These are phyloP conservation scores for Russula griseocarnosa DNA, from an alignment of 768 basidiomycete genomes.

Conservation along the genomic window DNA sequence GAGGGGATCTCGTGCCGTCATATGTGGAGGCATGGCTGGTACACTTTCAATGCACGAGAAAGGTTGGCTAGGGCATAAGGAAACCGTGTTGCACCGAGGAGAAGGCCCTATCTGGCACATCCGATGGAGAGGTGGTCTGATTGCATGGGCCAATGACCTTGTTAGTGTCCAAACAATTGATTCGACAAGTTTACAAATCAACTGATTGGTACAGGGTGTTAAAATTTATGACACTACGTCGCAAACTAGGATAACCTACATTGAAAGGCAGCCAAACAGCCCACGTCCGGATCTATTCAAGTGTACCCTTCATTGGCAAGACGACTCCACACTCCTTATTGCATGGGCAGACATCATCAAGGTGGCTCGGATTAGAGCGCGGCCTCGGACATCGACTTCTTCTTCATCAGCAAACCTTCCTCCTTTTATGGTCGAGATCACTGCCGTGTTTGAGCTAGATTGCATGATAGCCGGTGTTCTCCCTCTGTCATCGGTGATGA, in stretches of 20 bases:
- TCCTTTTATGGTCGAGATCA: conserved; percentile 78
- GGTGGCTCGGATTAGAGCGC: conserved; percentile 72
- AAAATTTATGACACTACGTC: conserved; percentile 87
- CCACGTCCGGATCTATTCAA: conserved; percentile 95
- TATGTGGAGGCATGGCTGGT: conserved; percentile 91
- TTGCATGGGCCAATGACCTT: conserved; percentile 95
- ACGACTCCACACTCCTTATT: conserved; percentile 84
- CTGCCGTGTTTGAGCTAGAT: conserved; percentile 87
- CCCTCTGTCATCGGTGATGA: conserved; percentile 53
- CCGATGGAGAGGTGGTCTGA: conserved; percentile 78
- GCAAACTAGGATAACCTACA: conserved; percentile 74
- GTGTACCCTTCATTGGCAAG: conserved; percentile 88
- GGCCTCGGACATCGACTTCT: conserved; percentile 46
- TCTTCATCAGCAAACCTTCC: conserved; percentile 47
- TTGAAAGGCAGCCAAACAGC: conserved; percentile 75
- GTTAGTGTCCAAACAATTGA: conserved; percentile 42
- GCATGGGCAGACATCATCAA: conserved; percentile 95
- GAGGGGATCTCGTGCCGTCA: conserved; percentile 69
- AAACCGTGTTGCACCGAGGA: conserved; percentile 71
- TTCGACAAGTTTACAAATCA: conserved; percentile 5
- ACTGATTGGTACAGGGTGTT: conserved; percentile 59
- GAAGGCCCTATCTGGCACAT: conserved; percentile 96
- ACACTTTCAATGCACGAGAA: conserved; percentile 86
- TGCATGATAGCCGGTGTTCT: conserved; percentile 92
- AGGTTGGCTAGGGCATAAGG: conserved; percentile 94